Evolutionary conservation across 768 basidiomycete species (phyloP).

Genomic region (Rubroboletus satanas): DNA sequence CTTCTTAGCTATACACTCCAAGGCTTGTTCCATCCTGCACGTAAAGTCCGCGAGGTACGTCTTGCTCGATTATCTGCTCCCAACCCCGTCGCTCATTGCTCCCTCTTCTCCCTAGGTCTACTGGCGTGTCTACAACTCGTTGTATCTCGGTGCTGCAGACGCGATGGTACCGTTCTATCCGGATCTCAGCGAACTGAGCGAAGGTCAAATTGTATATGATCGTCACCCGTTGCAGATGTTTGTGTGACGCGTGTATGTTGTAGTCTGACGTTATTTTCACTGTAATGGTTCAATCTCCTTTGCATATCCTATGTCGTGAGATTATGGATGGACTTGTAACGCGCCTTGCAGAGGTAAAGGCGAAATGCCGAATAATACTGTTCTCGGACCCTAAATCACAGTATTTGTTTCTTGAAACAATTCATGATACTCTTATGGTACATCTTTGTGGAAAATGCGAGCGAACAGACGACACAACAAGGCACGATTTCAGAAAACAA

Average conservation of each 20-base stretch:
- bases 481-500: no score
- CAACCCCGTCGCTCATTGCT: background rate
- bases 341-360: no score
- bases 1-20: conserved; percentile 90
- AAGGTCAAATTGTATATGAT: conserved; percentile 87
- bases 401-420: no score
- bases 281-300: background rate
- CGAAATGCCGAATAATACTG: no score
- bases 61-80: background rate
- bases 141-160: conserved; percentile 88
- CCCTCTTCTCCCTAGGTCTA: conserved; percentile 48
- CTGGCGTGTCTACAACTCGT: conserved; percentile 93
- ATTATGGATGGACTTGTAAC: no score
- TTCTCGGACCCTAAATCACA: no score
- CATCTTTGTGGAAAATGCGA: no score
- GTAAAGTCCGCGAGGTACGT: conserved; percentile 91
- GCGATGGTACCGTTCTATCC: conserved; percentile 95
- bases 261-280: conserved; percentile 1
- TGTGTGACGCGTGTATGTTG: conserved; percentile 43
- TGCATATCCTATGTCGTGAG: background rate
- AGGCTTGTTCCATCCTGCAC: conserved; percentile 94
- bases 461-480: no score
- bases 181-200: conserved; percentile 83
- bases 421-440: no score
- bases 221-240: conserved; percentile 82